Evolutionary conservation across 2,329 filamentous ascomycete genomes (phyloP), one percentile per base, ranked within the genome.

Genomic region (Botrytis cinerea): DNA sequence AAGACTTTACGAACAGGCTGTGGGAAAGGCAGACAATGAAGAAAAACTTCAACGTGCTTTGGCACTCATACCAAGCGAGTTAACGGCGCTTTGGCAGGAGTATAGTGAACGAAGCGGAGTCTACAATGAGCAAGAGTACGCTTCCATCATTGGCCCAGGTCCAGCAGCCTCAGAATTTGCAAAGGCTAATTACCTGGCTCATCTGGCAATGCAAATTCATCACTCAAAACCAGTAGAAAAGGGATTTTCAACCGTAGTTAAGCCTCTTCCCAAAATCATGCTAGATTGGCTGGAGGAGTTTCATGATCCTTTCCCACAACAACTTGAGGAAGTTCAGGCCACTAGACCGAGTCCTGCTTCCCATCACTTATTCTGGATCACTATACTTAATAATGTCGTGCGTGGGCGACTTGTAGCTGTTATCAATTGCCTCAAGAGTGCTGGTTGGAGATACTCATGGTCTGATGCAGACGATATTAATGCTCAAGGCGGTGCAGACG

Each of bases 311-410:
- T 92, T 92, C 78, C 86, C 87, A 2, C 86, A 89, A 70, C 92
- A 95, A 78, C 84, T 92, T 38, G 85, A 89, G 54, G 85, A 90
- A 6, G 87, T 98, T 38, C 84, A 88, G 75, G 85, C 86, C 43
- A 83, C 90, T 77, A 86, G 86, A 63, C 92, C 93, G 0, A 92
- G 92, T 74, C 93, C 94, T 35, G 92, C 93, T 2, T 89, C 90
- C 61, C 93, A 96, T 79, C 85, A 87, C 40, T 85, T 92, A 51
- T 98, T 94, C 83, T 98, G 95, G 95, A 93, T 95, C 80, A 90
- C 90, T 1, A 85, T 97, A n/a, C 92, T 91, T 78, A 89, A 89
- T 72, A 86, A 90, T 22, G 85, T 95, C 35, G 85, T 97, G 40
- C 92, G 94, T 64, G 95, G 95, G 60, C 91, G 92, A 73, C 87